phyloP scores from a whole-genome alignment of 2,329 filamentous ascomycete species.

The Penicillium sp. region DNA sequence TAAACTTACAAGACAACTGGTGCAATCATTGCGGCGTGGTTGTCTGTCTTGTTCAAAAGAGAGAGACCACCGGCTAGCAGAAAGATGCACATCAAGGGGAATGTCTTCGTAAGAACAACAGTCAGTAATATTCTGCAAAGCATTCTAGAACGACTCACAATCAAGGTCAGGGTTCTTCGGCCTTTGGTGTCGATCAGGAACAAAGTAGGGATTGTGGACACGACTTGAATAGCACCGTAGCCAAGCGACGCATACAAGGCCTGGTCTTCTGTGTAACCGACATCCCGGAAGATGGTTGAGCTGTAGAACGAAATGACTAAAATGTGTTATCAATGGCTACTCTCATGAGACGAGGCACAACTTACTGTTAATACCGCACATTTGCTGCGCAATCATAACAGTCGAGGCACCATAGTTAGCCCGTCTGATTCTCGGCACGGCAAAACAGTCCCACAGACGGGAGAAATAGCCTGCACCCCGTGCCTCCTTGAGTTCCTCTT shows the following conservation, averaged over 20 bases:
- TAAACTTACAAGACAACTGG: constrained; percentile 23
- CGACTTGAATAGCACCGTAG: constrained; percentile 63
- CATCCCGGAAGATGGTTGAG: constrained; percentile 55
- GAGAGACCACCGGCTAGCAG: constrained; percentile 59
- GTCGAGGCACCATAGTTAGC: constrained; percentile 73
- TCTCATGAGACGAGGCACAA: neutral
- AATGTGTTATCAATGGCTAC: constrained; percentile 52
- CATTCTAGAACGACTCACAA: constrained; percentile 10
- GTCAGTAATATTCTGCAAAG: neutral
- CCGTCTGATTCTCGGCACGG: constrained; percentile 47
- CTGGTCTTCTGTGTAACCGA: constrained; percentile 55
- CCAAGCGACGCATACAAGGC: constrained; percentile 63
- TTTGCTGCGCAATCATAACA: constrained; percentile 76
- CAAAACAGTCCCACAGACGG: constrained; percentile 55
- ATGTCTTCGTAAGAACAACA: constrained; percentile 55
- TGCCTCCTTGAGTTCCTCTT: constrained; percentile 45
- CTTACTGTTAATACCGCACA: constrained; percentile 55
- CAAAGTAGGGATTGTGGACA: constrained; percentile 61
- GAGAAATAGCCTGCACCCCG: constrained; percentile 56
- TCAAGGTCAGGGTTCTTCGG: constrained; percentile 52
- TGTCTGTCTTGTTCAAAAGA: constrained; percentile 46
- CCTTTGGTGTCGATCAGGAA: constrained; percentile 67
- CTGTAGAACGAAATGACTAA: constrained; percentile 68
- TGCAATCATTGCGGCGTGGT: constrained; percentile 37
- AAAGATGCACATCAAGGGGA: constrained; percentile 65